Conservation (phyloP, 331 rosid species). For the Acacia pycnantha region DNA sequence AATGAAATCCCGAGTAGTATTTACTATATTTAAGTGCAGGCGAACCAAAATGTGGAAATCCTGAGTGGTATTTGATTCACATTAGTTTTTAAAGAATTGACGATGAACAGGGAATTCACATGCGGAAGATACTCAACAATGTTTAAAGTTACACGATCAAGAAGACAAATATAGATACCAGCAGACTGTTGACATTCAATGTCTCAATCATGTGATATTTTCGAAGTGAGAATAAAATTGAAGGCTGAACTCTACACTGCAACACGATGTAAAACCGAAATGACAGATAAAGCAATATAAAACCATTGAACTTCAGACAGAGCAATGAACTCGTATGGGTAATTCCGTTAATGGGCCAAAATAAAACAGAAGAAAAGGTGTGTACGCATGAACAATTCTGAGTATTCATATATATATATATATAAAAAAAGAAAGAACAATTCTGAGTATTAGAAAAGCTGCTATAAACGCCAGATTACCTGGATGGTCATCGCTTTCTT, state of each 20-base stretch:
- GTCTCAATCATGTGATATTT: background rate
- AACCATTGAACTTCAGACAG: background rate
- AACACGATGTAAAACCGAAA: background rate
- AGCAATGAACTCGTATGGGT: background rate
- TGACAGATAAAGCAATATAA: background rate
- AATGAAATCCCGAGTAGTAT: background rate
- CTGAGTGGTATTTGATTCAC: background rate
- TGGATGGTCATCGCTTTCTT: conserved; percentile 78
- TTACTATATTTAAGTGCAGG: background rate
- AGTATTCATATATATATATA: too few species aligned
- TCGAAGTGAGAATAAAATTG: background rate
- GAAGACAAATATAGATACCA: background rate
- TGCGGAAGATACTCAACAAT: background rate
- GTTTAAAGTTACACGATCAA: background rate
- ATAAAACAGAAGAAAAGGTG: background rate
- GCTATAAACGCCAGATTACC: conserved; percentile 35
- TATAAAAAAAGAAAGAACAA: too few species aligned
- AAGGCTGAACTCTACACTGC: background rate
- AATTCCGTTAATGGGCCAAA: background rate
- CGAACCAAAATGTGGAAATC: background rate
- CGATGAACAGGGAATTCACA: background rate
- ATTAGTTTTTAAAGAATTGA: background rate
- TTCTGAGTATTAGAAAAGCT: background rate
- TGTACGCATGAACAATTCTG: background rate
- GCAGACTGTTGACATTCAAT: background rate